phyloP scores from a whole-genome alignment of 1,284 basidiomycete species.

The Cryptococcus sp. region DNA sequence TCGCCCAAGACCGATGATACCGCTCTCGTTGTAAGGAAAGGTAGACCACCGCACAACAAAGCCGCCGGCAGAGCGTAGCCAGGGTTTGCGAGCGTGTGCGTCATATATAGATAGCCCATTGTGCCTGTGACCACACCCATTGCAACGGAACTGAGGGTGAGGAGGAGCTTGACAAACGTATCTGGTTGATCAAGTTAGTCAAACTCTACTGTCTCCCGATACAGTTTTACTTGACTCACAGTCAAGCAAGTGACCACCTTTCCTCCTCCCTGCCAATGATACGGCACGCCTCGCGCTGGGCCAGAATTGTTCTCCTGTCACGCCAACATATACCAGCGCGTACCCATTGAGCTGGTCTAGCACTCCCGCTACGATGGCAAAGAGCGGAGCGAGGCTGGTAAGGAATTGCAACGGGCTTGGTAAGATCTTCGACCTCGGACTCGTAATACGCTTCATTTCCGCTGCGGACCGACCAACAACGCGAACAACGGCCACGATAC shows the following conservation, averaged over 20 bases:
- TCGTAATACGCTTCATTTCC: slow-evolving; percentile 39
- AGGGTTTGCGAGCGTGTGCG: slow-evolving; percentile 76
- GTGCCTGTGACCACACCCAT: slow-evolving; percentile 76
- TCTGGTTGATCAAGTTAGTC: slow-evolving; percentile 26
- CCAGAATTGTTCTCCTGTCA: slow-evolving; percentile 84
- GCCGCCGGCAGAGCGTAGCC: slow-evolving; percentile 74
- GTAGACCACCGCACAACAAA: slow-evolving; percentile 73
- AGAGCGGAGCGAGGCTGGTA: slow-evolving; percentile 49
- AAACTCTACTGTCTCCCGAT: background rate
- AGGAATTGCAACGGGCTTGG: slow-evolving; percentile 55
- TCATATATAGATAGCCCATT: slow-evolving; percentile 81
- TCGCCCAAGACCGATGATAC: slow-evolving; percentile 79
- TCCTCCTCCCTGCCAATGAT: slow-evolving; percentile 48
- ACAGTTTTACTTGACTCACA: slow-evolving; percentile 33
- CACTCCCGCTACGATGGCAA: slow-evolving; percentile 59
- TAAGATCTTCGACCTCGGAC: slow-evolving; percentile 37
- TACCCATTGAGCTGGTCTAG: slow-evolving; percentile 77
- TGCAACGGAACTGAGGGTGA: slow-evolving; percentile 70
- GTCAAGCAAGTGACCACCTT: slow-evolving; percentile 49
- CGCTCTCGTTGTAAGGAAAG: slow-evolving; percentile 77
- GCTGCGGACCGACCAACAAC: slow-evolving; percentile 44
- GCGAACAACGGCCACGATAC: slow-evolving; percentile 71
- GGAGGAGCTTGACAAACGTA: slow-evolving; percentile 66
- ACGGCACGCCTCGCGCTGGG: slow-evolving; percentile 69
- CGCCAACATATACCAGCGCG: slow-evolving; percentile 78